Conservation (phyloP, 441 rosid genomes). For the Dalechampia spathulata region DNA sequence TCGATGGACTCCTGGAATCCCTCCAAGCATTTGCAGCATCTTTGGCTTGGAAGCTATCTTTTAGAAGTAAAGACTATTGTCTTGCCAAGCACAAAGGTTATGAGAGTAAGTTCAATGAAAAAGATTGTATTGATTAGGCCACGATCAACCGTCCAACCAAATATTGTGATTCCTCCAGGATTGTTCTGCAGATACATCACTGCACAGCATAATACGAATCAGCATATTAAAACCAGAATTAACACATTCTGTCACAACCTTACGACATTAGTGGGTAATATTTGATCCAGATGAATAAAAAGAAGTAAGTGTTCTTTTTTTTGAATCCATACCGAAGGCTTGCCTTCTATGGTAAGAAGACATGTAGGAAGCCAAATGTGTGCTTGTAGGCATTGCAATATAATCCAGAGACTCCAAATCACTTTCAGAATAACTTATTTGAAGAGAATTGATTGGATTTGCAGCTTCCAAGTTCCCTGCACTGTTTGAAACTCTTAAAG, state of each 20-base stretch:
- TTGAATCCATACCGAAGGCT: slow-evolving; percentile 59
- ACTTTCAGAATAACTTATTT: slow-evolving; percentile 53
- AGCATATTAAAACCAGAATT: not conserved
- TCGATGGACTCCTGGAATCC: not conserved
- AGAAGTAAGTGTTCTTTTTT: not conserved
- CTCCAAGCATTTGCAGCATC: slow-evolving; percentile 17
- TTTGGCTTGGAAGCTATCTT: slow-evolving; percentile 8
- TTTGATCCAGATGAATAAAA: not conserved
- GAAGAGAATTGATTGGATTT: slow-evolving; percentile 25
- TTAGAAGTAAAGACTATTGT: slow-evolving; percentile 44
- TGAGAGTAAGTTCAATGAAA: slow-evolving; percentile 68
- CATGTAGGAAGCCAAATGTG: slow-evolving; percentile 60
- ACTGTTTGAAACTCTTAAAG: slow-evolving; percentile 42
- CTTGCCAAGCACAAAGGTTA: slow-evolving; percentile 84
- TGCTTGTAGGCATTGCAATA: slow-evolving; percentile 51
- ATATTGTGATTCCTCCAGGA: slow-evolving; percentile 92
- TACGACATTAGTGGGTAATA: too few species aligned
- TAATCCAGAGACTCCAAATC: slow-evolving; percentile 77
- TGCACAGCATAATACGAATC: slow-evolving; percentile 25
- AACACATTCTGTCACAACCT: too few species aligned
- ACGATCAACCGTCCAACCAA: slow-evolving; percentile 85
- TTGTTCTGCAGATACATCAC: slow-evolving; percentile 78
- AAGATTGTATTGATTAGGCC: slow-evolving; percentile 75
- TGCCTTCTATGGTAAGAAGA: slow-evolving; percentile 74
- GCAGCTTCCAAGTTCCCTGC: slow-evolving; percentile 36